Percentiles rank a stretch among this genome's conserved stretches.
Conservation (phyloP, 2,329 filamentous ascomycete genomes). For the Aspergillus pseudotamarii region DNA sequence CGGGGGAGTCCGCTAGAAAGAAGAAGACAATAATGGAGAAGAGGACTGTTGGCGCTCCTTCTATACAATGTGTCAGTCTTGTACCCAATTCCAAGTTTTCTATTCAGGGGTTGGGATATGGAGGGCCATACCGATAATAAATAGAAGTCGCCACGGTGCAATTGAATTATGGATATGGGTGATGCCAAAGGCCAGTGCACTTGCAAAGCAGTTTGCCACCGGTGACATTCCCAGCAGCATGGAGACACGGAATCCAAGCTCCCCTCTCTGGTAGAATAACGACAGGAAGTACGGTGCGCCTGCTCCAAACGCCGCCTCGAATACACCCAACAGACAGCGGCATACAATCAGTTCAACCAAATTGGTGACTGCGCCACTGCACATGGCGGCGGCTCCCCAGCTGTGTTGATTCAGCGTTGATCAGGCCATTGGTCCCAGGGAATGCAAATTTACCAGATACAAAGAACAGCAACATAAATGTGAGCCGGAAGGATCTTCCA, state of each 20-base stretch:
- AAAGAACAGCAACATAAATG: conserved; percentile 23
- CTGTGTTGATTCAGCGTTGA: conserved; percentile 12
- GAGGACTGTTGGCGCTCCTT: conserved; percentile 46
- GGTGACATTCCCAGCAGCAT: conserved; percentile 48
- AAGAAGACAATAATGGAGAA: conserved; percentile 47
- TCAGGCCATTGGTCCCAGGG: too few relatives aligned
- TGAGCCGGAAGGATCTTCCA: conserved; percentile 31
- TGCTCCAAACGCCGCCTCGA: conserved; percentile 26
- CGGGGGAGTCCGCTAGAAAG: conserved; percentile 49
- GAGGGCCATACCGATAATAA: conserved; percentile 44
- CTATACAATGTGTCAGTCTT: conserved; percentile 3
- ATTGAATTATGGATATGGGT: conserved; percentile 27
- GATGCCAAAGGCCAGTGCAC: conserved; percentile 44
- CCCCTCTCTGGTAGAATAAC: conserved; percentile 55
- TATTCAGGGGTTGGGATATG: too few relatives aligned
- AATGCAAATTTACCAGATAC: conserved; percentile 22
- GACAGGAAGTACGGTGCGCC: conserved; percentile 41
- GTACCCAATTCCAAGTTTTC: fast-evolving
- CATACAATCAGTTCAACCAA: conserved; percentile 25
- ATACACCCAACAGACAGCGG: conserved; percentile 25
- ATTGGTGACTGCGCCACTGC: conserved; percentile 24
- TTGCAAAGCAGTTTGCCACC: conserved; percentile 43
- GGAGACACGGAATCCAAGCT: conserved; percentile 52
- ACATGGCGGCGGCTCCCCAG: conserved; percentile 31
- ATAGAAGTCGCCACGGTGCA: conserved; percentile 48